Percentiles rank a stretch among this genome's conserved stretches.
Evolutionary conservation across 192 early-diverging fungal genomes (phyloP).

Genomic region (Jimgerdemannia lactiflua): DNA sequence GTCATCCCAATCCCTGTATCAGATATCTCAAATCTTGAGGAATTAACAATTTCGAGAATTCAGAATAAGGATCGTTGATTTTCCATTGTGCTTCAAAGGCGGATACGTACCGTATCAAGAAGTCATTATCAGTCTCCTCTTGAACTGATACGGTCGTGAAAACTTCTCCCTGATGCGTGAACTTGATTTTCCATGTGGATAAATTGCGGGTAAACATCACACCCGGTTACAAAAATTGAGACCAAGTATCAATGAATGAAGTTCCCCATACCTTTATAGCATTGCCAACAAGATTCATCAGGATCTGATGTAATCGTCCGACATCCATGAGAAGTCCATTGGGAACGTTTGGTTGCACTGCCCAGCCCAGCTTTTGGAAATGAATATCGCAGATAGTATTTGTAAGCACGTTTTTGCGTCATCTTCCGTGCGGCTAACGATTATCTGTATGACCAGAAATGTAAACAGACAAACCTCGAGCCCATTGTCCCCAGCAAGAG

Average conservation of each 20-base stretch:
- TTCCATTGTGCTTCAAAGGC: not conserved
- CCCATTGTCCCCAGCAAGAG: not conserved
- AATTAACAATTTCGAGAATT: not conserved
- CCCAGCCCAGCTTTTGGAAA: not conserved
- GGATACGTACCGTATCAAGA: not conserved
- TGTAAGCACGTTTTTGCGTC: too few relatives aligned
- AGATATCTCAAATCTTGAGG: not conserved
- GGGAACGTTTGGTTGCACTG: not conserved
- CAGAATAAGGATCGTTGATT: not conserved
- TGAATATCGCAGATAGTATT: too few relatives aligned
- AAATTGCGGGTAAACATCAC: not conserved
- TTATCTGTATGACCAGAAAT: too few relatives aligned
- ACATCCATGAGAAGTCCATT: not conserved
- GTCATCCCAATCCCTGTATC: not conserved
- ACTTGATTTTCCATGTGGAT: not conserved
- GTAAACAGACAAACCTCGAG: not conserved
- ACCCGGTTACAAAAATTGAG: not conserved
- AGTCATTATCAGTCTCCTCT: not conserved
- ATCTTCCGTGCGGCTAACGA: too few relatives aligned
- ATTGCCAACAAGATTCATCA: not conserved
- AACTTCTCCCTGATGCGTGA: not conserved
- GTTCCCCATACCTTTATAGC: not conserved
- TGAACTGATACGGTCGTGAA: not conserved
- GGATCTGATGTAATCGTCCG: not conserved
- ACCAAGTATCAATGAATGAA: not conserved